Conservation (phyloP, 495 filamentous ascomycete genomes). For the Aspergillus ostianus region DNA sequence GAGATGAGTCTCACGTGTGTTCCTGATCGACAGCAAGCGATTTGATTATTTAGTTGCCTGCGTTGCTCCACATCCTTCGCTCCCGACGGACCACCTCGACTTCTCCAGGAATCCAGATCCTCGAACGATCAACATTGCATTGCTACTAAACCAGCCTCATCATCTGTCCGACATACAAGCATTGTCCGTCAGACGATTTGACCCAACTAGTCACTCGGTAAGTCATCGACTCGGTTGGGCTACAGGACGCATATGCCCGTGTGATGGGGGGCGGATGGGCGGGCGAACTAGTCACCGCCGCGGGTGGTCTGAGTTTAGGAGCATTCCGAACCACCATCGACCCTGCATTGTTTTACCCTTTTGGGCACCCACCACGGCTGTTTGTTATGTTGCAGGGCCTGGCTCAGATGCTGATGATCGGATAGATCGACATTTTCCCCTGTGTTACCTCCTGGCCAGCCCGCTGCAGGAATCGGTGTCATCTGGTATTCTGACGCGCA, state of each 20-base stretch:
- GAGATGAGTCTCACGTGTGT: conserved; percentile 1
- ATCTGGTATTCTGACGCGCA: conserved; percentile 15
- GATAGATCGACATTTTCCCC: conserved; percentile 18
- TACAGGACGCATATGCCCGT: conserved; percentile 10
- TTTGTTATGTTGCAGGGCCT: conserved; percentile 15
- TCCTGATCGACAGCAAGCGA: background rate
- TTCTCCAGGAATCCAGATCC: background rate
- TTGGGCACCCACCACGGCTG: conserved; percentile 5
- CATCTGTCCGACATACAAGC: background rate
- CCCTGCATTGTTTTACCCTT: conserved; percentile 22
- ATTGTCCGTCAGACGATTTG: conserved; percentile 10
- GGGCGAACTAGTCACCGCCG: conserved; percentile 3
- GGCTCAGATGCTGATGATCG: conserved; percentile 10
- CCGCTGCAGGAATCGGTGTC: conserved; percentile 10
- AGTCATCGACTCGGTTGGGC: conserved; percentile 3
- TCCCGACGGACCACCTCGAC: background rate
- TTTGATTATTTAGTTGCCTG: conserved; percentile 6
- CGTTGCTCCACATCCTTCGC: conserved; percentile 6
- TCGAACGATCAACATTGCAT: background rate
- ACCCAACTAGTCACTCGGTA: conserved; percentile 9
- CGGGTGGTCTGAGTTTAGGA: background rate
- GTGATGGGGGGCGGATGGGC: conserved; percentile 2
- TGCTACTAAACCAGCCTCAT: background rate
- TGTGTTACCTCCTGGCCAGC: conserved; percentile 10
- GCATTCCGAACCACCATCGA: conserved; percentile 21